Evolutionary conservation across 179 eudicot genomes (phyloP), one percentile per base, ranked within the genome.

Genomic region (Drosera spatulata): DNA sequence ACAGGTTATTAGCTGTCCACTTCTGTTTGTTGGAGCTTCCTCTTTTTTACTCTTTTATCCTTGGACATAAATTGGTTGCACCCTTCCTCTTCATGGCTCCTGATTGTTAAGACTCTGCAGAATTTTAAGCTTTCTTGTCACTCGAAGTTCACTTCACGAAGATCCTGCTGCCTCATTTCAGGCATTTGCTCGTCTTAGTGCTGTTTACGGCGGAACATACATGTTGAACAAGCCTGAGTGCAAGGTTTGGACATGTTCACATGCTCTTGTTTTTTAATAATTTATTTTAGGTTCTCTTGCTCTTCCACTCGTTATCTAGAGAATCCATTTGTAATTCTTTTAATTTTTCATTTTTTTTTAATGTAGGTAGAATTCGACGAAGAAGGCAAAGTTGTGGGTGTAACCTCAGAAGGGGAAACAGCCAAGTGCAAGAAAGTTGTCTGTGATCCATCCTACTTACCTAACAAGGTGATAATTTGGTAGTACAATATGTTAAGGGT

Each of bases 171-270:
- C 7, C 38, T 69, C 55, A 45, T 43, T 69, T 75, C 72, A 87
- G 96, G 96, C 85, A 59, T 87, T 87, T 73, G 96, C 96, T 13
- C 91, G 96, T 65, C 75, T 87, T 51, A 87, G 96, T 73, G 96
- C 96, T 4, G 96, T 87, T 55, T 87, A 87, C 68, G 96, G 96
- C 68, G 96, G 96, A 58, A 87, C 96, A 39, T 87, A 87, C 79
- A 87, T 87, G 96, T 82, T 87, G 53, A 82, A 77, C 85, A 87
- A 87, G 81, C 87, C 96, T 62, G 74, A 85, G 42, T 87, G 93
- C 58, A 67, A 79, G 86, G 96, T 87, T 22, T 22, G 33, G 33
- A 22, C 33, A 22, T 22, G 33, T 22, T 22, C 33, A 22, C 33
- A 22, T 22, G 33, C 33, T 22, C 33, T 22, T 22, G 1, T 22